A percentile compares a stretch with the other conserved stretches of the same genome.
Conservation (phyloP, 2,329 filamentous ascomycete species). For the Magnaporthiopsis poae region DNA sequence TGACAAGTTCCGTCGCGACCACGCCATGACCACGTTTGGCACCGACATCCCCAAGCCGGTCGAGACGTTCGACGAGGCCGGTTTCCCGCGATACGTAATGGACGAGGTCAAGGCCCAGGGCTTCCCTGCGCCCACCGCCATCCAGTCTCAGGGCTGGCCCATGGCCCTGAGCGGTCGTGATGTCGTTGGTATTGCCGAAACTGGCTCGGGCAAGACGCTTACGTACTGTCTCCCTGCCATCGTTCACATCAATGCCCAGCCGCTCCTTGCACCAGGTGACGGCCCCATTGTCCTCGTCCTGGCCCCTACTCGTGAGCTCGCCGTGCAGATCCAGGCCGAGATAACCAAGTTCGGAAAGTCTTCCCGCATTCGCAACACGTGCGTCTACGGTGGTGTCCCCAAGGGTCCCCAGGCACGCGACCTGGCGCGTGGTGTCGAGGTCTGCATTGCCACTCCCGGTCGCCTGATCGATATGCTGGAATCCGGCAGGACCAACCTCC, state of each 20-base stretch:
- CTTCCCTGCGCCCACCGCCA: conserved; percentile 84
- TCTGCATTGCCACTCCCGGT: conserved; percentile 95
- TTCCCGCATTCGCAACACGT: conserved; percentile 95
- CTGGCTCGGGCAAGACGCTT: conserved; percentile 96
- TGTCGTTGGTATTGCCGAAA: conserved; percentile 97
- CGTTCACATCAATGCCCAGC: conserved; percentile 98
- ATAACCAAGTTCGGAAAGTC: conserved; percentile 98
- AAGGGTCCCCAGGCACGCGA: conserved; percentile 96
- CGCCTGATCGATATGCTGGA: conserved; percentile 98
- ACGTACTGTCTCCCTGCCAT: conserved; percentile 97
- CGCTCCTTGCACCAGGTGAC: conserved; percentile 85
- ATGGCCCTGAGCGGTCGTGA: conserved; percentile 98
- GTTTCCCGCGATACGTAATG: conserved; percentile 94
- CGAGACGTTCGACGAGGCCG: conserved; percentile 93
- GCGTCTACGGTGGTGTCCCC: conserved; percentile 96
- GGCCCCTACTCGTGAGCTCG: conserved; percentile 91
- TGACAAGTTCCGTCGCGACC: conserved; percentile 74
- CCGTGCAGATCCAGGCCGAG: conserved; percentile 96
- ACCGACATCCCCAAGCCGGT: conserved; percentile 81
- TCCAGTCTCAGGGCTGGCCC: conserved; percentile 97
- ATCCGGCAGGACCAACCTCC: conserved; percentile 93
- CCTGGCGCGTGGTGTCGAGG: conserved; percentile 87
- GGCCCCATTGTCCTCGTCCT: conserved; percentile 94
- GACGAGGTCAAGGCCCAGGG: conserved; percentile 97
- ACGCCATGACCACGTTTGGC: conserved; percentile 76